phyloP scores from a whole-genome alignment of 345 rosid genomes.

The Pistacia vera region DNA sequence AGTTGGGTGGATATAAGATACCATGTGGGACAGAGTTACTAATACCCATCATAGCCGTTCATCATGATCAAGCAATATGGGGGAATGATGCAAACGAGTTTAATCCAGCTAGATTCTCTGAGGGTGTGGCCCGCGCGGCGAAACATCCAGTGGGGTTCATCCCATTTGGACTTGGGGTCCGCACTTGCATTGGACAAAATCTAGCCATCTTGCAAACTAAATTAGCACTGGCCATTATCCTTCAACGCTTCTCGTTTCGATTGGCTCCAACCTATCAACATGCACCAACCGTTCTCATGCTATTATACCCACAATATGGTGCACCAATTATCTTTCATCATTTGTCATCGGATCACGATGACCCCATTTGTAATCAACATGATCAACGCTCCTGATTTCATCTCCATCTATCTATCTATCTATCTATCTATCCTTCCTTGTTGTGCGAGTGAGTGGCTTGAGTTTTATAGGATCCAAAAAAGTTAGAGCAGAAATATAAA shows the following conservation, averaged over 20 bases:
- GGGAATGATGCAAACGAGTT: constrained; percentile 77
- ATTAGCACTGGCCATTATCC: constrained; percentile 54
- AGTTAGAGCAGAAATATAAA: too few species aligned
- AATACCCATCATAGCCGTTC: constrained; percentile 77
- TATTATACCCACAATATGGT: constrained; percentile 77
- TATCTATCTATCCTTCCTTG: background rate
- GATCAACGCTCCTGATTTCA: constrained; percentile 7
- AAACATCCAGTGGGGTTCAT: constrained; percentile 73
- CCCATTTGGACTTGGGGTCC: constrained; percentile 77
- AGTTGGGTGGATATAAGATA: constrained; percentile 77
- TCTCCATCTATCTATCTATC: background rate
- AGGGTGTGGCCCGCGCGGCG: constrained; percentile 75
- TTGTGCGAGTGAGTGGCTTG: constrained; percentile 16
- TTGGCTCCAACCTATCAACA: constrained; percentile 73
- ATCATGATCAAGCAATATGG: constrained; percentile 75
- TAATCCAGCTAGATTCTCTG: constrained; percentile 68
- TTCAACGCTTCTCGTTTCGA: constrained; percentile 66
- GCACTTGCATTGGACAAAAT: constrained; percentile 80
- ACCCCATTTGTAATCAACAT: constrained; percentile 17
- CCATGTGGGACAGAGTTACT: constrained; percentile 69
- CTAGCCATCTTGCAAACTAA: constrained; percentile 84
- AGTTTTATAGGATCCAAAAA: too few species aligned
- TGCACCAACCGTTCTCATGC: constrained; percentile 71
- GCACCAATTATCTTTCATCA: constrained; percentile 67
- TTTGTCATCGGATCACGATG: constrained; percentile 8